Evolutionary conservation across 2,329 filamentous ascomycete species (phyloP), one percentile per base, ranked within the genome.

Genomic region (Trichoderma sp.): DNA sequence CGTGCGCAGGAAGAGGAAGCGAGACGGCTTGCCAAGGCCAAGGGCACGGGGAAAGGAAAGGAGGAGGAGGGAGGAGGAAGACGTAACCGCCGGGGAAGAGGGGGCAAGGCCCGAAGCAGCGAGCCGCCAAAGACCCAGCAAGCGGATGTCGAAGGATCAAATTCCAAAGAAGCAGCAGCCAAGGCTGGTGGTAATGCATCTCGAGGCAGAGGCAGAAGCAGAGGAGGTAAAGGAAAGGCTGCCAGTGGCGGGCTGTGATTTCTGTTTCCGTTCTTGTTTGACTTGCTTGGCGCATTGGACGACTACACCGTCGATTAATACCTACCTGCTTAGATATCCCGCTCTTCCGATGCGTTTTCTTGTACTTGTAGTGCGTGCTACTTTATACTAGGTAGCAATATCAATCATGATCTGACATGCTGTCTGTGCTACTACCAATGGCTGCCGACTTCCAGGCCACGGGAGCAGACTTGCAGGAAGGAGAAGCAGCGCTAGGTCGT

Each of bases 1-100:
- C 85, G 92, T 33, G 87, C 91, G 47, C 90, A 91, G 72, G 88
- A 91, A 73, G 88, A 89, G 71, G 86, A 87, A 71, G 83, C 84
- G 3, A 76, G 80, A 56, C 78, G 81, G 61, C 76, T 78, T 29
- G 76, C 76, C 40, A 80, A 79, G 69, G 80, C 81, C 56, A 82
- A 85, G 73, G 82, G 78, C 66, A 78, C 80, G 76, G 76, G 76
- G 71, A 82, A 85, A 73, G 82, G 78, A 68, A 78, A 80, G 76
- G 76, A 77, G 71, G 60, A 71, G 13, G 73, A 73, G 57, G 75
- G 76, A 33, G 73, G 74, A 35, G 73, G 74, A 33, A 75, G 76
- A 31, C 78, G 78, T 63, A 75, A 75, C 21, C 74, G 74, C 29
- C 72, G 69, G 53, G 71, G 73, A 21, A 70, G 77, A 70, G 75